These are phyloP conservation scores for Penicillium sp. DNA, from an alignment of 2,329 filamentous ascomycete genomes.

Conservation along the genomic window DNA sequence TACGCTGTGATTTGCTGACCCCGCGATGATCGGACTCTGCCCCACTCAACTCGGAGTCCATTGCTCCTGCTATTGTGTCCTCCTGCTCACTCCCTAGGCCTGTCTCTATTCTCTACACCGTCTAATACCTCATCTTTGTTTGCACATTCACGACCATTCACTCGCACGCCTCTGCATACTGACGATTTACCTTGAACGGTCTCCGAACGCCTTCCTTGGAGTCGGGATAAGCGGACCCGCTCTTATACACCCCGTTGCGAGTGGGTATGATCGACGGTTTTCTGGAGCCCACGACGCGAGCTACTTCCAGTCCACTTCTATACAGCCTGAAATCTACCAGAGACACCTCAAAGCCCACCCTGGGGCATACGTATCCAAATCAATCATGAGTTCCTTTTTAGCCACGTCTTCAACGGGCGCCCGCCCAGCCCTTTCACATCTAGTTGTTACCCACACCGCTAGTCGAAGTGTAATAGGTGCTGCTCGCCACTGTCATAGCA, in stretches of 20 bases:
- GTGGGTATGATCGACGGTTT: slow-evolving; percentile 17
- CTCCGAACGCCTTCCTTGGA: not conserved
- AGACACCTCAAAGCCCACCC: not conserved
- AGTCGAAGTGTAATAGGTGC: slow-evolving; percentile 10
- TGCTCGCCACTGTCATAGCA: slow-evolving; percentile 10
- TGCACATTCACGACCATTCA: not conserved
- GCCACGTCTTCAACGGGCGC: slow-evolving; percentile 7
- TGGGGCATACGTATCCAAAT: not conserved
- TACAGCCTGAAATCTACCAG: not conserved
- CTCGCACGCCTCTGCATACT: not conserved
- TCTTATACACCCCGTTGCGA: slow-evolving; percentile 9
- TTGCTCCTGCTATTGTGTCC: slow-evolving; percentile 10
- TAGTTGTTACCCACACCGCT: slow-evolving; percentile 6
- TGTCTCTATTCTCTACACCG: not conserved
- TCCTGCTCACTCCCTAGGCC: not conserved
- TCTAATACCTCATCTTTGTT: not conserved
- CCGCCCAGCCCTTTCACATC: slow-evolving; percentile 9
- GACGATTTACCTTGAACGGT: not conserved
- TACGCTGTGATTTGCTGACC: slow-evolving; percentile 9
- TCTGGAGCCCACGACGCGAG: slow-evolving; percentile 4
- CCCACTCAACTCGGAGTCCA: slow-evolving; percentile 10
- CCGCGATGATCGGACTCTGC: not conserved
- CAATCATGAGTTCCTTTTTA: slow-evolving; percentile 18
- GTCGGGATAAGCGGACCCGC: slow-evolving; percentile 4
- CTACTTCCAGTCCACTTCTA: not conserved